phyloP scores from a whole-genome alignment of 192 early-diverging fungal genomes.

The Coemansia interrupta region DNA sequence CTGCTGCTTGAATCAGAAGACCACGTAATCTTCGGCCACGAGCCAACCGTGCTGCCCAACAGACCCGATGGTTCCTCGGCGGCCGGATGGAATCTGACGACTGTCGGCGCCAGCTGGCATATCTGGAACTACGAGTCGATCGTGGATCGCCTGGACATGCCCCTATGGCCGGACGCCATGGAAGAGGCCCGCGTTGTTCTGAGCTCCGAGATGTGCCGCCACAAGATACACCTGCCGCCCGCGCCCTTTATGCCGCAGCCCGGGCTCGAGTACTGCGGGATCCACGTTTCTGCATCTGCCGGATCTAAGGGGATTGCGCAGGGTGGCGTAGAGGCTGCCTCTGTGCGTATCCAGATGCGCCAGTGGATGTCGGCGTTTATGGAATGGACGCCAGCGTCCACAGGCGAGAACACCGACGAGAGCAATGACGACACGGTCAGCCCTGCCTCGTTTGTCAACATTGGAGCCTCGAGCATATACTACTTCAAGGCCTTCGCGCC shows the following conservation, averaged over 20 bases:
- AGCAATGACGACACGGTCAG: neutral
- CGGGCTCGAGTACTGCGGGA: constrained; percentile 38
- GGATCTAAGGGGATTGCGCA: neutral
- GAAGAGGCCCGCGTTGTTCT: constrained; percentile 28
- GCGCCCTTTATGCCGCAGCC: constrained; percentile 41
- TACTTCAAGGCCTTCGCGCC: constrained; percentile 22
- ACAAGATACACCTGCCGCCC: constrained; percentile 11
- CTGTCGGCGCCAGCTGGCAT: constrained; percentile 38
- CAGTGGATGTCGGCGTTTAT: constrained; percentile 36
- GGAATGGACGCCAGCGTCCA: constrained; percentile 15
- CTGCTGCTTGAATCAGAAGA: constrained; percentile 18
- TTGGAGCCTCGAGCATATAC: constrained; percentile 37
- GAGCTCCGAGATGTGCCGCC: constrained; percentile 39
- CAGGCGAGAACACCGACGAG: neutral
- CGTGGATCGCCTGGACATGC: constrained; percentile 33
- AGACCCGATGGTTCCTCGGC: neutral
- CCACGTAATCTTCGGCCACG: constrained; percentile 39
- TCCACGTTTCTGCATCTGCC: constrained; percentile 31
- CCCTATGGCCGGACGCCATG: constrained; percentile 40
- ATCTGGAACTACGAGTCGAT: constrained; percentile 32
- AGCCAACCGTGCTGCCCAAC: neutral
- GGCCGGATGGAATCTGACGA: constrained; percentile 25
- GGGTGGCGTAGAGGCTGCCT: neutral
- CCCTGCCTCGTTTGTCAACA: constrained; percentile 26
- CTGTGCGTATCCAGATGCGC: constrained; percentile 32